Evolutionary conservation across 164 flowering plant genomes (phyloP), one percentile per base, ranked within the genome.

Genomic region (Vitis amurensis): DNA sequence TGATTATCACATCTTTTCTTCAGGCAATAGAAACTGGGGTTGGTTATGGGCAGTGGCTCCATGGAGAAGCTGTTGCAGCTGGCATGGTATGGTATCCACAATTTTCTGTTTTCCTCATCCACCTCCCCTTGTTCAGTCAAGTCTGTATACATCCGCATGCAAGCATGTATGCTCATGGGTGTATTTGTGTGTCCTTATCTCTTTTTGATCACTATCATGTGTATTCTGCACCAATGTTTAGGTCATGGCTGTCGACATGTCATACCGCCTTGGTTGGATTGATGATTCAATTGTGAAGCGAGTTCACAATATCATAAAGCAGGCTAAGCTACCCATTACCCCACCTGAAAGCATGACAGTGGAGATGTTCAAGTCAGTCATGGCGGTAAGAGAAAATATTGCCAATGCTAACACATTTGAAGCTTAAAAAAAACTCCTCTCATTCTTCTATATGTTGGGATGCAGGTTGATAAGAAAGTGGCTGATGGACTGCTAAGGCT

Each of bases 211-310:
- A 23, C 27, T 23, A 23, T 23, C 27, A n/a, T 59, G 9, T 59
- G 29, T 17, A 14, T 55, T 10, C 58, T 55, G 9, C 17, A 50
- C 55, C 47, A 53, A 47, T 72, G 14, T 57, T 55, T 87, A 96
- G 99, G 96, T 91, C n/a, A 96, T 96, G 99, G 99, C 98, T 52
- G 97, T 91, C 27, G 98, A 93, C 84, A 85, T 96, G 99, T 96
- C 99, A 52, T 76, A 81, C 72, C 97, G 98, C 58, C 91, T 96
- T 56, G 99, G 99, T 71, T 96, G 99, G 99, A 93, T 96, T 56
- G 99, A 96, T 50, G 89, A 88, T 60, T 86, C 97, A 30, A 69
- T 96, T 50, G 91, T 92, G 59, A 76, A 81, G 71, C 86, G 99
- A 59, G 90, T 84, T 16, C 68, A 67, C 60, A 71, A 71, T 66